phyloP scores from a whole-genome alignment of 805 yeast species.

The Nakazawaea pomicola region DNA sequence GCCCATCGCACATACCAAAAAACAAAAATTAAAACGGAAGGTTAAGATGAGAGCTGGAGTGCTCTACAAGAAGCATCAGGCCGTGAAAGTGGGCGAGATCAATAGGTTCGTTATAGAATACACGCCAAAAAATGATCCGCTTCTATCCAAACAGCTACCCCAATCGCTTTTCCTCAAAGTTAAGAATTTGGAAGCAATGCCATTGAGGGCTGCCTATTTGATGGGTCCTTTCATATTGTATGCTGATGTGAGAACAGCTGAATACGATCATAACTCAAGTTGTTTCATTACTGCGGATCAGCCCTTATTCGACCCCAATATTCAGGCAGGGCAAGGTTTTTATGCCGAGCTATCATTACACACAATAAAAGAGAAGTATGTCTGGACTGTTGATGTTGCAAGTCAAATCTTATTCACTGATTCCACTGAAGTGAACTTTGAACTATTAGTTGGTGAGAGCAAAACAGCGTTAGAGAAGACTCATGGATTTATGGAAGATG shows the following conservation, averaged over 20 bases:
- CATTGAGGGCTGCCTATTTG: conserved; percentile 76
- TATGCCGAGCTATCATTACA: conserved; percentile 60
- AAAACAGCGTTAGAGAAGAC: conserved; percentile 19
- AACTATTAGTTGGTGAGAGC: conserved; percentile 49
- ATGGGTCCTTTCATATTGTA: conserved; percentile 89
- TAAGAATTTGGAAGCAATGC: conserved; percentile 64
- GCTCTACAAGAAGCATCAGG: conserved; percentile 13
- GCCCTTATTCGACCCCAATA: conserved; percentile 68
- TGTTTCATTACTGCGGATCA: conserved; percentile 72
- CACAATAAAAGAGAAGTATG: conserved; percentile 50
- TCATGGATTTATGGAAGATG: conserved; percentile 13
- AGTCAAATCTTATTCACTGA: conserved; percentile 76
- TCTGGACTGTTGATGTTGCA: conserved; percentile 77
- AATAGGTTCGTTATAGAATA: conserved; percentile 52
- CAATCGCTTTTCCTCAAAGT: conserved; percentile 48
- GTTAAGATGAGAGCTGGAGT: conserved; percentile 6
- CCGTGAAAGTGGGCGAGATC: conserved; percentile 55
- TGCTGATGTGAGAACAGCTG: conserved; percentile 69
- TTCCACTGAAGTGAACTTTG: conserved; percentile 63
- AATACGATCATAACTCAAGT: conserved; percentile 48
- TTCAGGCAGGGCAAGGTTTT: conserved; percentile 63
- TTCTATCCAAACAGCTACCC: conserved; percentile 2
- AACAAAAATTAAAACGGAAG: background rate
- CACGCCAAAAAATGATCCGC: conserved; percentile 28
- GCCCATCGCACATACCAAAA: background rate